These are phyloP conservation scores for Pleurozium schreberi DNA, from an alignment of 225 moss, liverwort and hornwort genomes.

Conservation along the genomic window DNA sequence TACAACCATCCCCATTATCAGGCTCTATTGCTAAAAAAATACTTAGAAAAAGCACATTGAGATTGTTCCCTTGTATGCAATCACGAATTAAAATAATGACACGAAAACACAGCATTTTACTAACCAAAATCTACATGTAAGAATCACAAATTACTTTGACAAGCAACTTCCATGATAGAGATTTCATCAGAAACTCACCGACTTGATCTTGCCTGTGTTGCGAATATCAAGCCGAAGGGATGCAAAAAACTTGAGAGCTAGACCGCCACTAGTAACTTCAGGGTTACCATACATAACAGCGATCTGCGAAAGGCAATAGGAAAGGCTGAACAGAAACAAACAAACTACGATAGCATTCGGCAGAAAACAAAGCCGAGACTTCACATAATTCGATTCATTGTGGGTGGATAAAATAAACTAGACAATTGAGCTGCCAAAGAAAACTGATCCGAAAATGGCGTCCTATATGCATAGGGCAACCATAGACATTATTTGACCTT, in stretches of 20 bases:
- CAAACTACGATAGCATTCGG: neutral
- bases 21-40: neutral
- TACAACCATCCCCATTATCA: constrained; percentile 7
- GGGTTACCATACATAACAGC: constrained; percentile 92
- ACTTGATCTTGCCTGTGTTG: constrained; percentile 74
- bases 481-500: neutral
- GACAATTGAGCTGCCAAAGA: neutral
- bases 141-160: neutral
- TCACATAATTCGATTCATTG: neutral
- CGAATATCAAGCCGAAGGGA: constrained; percentile 87
- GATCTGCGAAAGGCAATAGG: constrained; percentile 25
- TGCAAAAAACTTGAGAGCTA: constrained; percentile 89
- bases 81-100: neutral
- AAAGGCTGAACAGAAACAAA: neutral
- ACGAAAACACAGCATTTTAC: neutral
- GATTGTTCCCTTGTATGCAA: neutral
- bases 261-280: constrained; percentile 90
- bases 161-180: neutral
- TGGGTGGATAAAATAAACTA: neutral
- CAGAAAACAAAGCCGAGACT: neutral
- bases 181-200: constrained; percentile 39
- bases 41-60: neutral
- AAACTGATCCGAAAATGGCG: neutral
- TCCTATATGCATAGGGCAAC: neutral
- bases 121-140: neutral